A percentile compares a stretch with the other conserved stretches of the same genome.
Evolutionary conservation across 768 basidiomycete genomes (phyloP).

Genomic region (Amanita molliuscula): DNA sequence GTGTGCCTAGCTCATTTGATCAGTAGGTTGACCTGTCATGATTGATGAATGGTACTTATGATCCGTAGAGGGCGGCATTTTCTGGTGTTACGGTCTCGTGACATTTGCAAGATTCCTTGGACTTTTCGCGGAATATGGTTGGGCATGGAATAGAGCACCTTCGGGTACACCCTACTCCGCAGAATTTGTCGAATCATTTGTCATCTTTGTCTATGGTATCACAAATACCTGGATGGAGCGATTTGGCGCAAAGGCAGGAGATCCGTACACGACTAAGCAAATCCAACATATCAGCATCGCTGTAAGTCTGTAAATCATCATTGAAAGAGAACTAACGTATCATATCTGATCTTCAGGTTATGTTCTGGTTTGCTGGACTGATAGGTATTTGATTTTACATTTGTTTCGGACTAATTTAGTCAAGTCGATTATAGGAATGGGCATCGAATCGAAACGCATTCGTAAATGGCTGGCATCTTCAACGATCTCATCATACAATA

Average conservation of each 20-base stretch:
- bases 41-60: conserved; percentile 7
- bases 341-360: conserved; percentile 36
- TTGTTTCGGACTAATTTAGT: not conserved
- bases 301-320: conserved; percentile 25
- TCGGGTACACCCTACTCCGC: conserved; percentile 42
- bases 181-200: conserved; percentile 67
- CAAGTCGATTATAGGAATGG: conserved; percentile 37
- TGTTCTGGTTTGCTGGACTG: conserved; percentile 93
- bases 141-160: conserved; percentile 88
- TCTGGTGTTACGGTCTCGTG: conserved; percentile 84
- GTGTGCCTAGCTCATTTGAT: conserved; percentile 87
- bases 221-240: conserved; percentile 98
- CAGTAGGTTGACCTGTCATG: conserved; percentile 39
- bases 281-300: conserved; percentile 94
- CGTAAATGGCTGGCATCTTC: conserved; percentile 66
- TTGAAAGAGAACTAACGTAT: not conserved
- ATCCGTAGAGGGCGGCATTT: conserved; percentile 72
- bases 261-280: conserved; percentile 84
- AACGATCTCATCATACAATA: conserved; percentile 23
- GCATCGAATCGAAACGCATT: conserved; percentile 69
- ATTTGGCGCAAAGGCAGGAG: conserved; percentile 71
- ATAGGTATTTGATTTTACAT: conserved; percentile 33
- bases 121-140: conserved; percentile 75
- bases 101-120: conserved; percentile 95
- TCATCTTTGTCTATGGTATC: conserved; percentile 83